Evolutionary conservation across 495 filamentous ascomycete genomes (phyloP).

Genomic region (Emericellopsis terricola): DNA sequence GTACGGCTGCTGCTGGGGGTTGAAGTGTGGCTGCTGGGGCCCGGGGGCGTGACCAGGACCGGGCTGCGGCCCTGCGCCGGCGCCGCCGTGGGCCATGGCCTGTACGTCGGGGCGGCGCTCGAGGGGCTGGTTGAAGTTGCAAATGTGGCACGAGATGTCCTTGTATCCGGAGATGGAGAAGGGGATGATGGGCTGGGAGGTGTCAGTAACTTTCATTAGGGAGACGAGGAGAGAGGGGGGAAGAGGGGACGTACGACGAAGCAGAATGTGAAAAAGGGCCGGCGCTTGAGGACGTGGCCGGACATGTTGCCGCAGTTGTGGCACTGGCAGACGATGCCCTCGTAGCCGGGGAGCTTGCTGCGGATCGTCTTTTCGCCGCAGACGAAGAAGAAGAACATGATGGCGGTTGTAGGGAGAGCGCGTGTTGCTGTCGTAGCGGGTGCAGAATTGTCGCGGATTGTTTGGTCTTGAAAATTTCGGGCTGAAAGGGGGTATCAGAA

Average conservation of each 20-base stretch:
- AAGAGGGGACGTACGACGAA: constrained; percentile 25
- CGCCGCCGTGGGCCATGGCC: constrained; percentile 20
- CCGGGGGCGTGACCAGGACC: background rate
- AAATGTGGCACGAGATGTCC: constrained; percentile 33
- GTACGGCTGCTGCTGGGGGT: background rate
- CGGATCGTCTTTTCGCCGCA: constrained; percentile 39
- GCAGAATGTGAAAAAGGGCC: constrained; percentile 42
- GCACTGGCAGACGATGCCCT: constrained; percentile 33
- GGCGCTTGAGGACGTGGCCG: constrained; percentile 29
- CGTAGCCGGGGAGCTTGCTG: constrained; percentile 33
- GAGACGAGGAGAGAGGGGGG: background rate
- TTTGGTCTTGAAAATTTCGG: no score
- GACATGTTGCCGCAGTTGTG: constrained; percentile 38
- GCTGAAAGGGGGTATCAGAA: no score
- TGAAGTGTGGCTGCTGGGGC: background rate
- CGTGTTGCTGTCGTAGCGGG: no score
- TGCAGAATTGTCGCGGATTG: no score
- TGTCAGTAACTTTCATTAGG: constrained; percentile 5
- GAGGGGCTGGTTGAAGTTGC: constrained; percentile 37
- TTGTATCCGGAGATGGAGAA: constrained; percentile 36
- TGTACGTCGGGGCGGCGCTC: constrained; percentile 31
- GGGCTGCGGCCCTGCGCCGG: constrained; percentile 21
- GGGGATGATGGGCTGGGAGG: constrained; percentile 28
- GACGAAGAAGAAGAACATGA: constrained; percentile 39
- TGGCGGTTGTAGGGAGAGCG: no score